Conservation (phyloP, 2,329 filamentous ascomycete species). For the Aspergillus pseudonomiae region DNA sequence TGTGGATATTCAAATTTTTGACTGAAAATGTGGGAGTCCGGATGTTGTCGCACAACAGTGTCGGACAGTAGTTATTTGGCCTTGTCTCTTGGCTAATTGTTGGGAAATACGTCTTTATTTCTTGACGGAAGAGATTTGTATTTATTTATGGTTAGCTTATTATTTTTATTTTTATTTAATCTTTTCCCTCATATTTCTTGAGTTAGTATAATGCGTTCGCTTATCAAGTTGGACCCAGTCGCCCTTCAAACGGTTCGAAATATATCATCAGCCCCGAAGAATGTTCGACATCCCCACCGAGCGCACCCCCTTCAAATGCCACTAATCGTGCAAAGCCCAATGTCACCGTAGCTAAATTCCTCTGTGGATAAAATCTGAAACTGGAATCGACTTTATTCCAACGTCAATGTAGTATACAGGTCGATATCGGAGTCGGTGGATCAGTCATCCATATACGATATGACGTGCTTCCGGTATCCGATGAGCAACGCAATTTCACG, state of each 20-base stretch:
- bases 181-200: too few species aligned
- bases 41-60: neutral
- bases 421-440: neutral
- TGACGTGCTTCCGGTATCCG: slow-evolving; percentile 5
- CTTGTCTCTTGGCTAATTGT: neutral
- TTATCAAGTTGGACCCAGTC: too few species aligned
- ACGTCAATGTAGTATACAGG: neutral
- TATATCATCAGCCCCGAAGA: neutral
- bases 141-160: neutral
- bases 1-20: neutral
- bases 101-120: neutral
- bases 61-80: neutral
- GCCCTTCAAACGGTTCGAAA: neutral
- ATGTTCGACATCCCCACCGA: neutral
- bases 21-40: neutral
- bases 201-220: too few species aligned
- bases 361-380: neutral
- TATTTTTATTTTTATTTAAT: neutral
- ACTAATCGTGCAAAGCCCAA: neutral
- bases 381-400: neutral
- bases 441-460: neutral
- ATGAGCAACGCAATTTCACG: neutral
- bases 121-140: too few species aligned
- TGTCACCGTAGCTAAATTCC: neutral
- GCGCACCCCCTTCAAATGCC: neutral